Base-by-base conservation (phyloP, 2,329 filamentous ascomycete species). In the Trichoderma hamatum region DNA sequence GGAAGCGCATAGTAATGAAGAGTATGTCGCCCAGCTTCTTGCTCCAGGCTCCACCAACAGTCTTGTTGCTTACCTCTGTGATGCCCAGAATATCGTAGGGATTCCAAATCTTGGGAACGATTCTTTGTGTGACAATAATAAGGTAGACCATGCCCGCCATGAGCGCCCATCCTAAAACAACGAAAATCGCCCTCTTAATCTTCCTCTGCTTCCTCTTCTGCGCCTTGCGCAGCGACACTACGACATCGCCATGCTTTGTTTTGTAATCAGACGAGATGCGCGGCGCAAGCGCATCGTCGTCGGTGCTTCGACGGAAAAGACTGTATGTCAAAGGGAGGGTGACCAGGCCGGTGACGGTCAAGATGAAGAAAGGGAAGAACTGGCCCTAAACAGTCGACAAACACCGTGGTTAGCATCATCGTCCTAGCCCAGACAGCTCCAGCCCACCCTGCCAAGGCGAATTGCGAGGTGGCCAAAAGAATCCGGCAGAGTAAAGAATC, bases 331-430 rank as follows among this genome's bases (percentile, higher is more conserved):
- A 86, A 71, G 95, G 94, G 70, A 97, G 83, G 39, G 96, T 97
- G 81, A 97, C 87, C 74, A 99, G 89, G 77, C 90, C 90, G 72
- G 91, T 89, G 76, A 98, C 86, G 54, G 94, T 97, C 78, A 97
- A 90, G 82, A 98, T 91, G 85, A 99, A 99, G 88, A 97, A 97
- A 74, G 96, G 96, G 86, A 97, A 99, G 85, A 97, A 97, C 88
- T 97, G 93, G 76, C 94, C 94, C 88, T 96, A 70, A 24, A 51
- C n/a, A 19, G 36, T 46, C 19, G 26, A 46, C 21, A 59, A 34
- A 21, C 32, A 43, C 28, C 24, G 24, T 30, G 11, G 51, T 71
- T 67, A 72, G 69, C 64, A 36, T 28, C 24, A 61, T 11, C 59
- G 34, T 32, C 26, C 65, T 6, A n/a, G 51, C n/a, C 30, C 54